Base-by-base conservation (phyloP, 139 green algal species). In the Nannochloris sp. region DNA sequence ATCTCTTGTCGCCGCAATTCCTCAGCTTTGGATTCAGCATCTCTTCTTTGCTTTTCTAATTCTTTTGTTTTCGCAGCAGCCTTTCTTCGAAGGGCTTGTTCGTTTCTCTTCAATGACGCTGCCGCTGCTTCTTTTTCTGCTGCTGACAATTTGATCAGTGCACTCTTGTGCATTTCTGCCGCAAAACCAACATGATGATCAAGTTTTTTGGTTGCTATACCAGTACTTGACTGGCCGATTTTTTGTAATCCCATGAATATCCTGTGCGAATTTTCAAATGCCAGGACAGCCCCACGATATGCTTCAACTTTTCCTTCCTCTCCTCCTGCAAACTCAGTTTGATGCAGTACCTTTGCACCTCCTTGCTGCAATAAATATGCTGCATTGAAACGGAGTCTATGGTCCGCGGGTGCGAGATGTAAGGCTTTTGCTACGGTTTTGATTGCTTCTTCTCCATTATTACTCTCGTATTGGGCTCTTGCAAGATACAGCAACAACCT, bases 281-380 rank as follows among this genome's bases (percentile, higher is more conserved):
- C 68, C 11, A 15, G 15, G 5, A 76, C 49, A 3, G 85, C 86
- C 4, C 24, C 34, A 34, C 62, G 43, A 50, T 72, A 76, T 15
- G 84, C 76, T 21, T 50, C 54, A 27, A 72, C 51, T 44, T 51
- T 68, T n/a, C 16, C 29, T 18, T 23, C 57, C 48, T 23, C 53
- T 40, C 34, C 34, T 40, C 44, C 27, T 27, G 37, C 3, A 5
- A 60, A 6, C 23, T 21, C 24, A 18, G 19, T 23, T 9, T 60
- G 27, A 25, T 29, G 10, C 18, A 73, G 25, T 27, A 68, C 24
- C 34, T 23, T 60, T 27, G 8, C 48, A 19, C 34, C 36, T 15
- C 64, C 6, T 51, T 83, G 84, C 84, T 96, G 89, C 76, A 96
- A 75, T 16, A 75, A 76, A 44, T 94, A 71, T 5, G 83, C 89